These are phyloP conservation scores for Candida sphagnicola DNA, from an alignment of 805 yeast species.

Conservation along the genomic window DNA sequence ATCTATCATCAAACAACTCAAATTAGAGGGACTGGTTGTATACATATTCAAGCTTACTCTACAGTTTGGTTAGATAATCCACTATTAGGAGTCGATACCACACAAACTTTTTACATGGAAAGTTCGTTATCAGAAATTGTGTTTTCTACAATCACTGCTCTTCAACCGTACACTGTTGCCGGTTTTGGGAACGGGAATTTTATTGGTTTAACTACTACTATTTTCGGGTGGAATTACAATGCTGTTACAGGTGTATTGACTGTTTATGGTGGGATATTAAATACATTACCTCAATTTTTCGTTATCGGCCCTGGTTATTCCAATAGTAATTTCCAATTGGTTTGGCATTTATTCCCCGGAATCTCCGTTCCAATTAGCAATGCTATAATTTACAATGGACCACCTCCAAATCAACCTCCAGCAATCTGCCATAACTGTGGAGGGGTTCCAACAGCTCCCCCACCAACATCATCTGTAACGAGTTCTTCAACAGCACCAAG, in stretches of 20 bases:
- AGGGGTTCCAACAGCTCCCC: neutral
- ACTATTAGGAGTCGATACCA: conserved; percentile 5
- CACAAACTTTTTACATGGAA: conserved; percentile 13
- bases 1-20: conserved; percentile 18
- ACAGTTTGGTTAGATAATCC: conserved; percentile 8
- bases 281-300: conserved; percentile 9
- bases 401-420: conserved; percentile 1
- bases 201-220: no score
- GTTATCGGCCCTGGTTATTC: conserved; percentile 21
- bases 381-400: neutral
- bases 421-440: neutral
- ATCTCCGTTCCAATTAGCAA: neutral
- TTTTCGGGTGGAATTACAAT: no score
- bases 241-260: conserved; percentile 17
- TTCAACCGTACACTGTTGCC: conserved; percentile 11
- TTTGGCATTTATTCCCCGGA: conserved; percentile 1
- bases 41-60: conserved; percentile 13
- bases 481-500: neutral
- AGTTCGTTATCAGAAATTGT: no score
- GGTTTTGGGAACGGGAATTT: conserved; percentile 18
- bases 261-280: conserved; percentile 6
- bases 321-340: conserved; percentile 8
- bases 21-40: conserved; percentile 26
- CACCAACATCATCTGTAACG: neutral
- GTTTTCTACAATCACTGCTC: conserved; percentile 11